A percentile compares a stretch with the other conserved stretches of the same genome.
Evolutionary conservation across 2,329 filamentous ascomycete species (phyloP).

Genomic region (Exophiala lecanii-corni): DNA sequence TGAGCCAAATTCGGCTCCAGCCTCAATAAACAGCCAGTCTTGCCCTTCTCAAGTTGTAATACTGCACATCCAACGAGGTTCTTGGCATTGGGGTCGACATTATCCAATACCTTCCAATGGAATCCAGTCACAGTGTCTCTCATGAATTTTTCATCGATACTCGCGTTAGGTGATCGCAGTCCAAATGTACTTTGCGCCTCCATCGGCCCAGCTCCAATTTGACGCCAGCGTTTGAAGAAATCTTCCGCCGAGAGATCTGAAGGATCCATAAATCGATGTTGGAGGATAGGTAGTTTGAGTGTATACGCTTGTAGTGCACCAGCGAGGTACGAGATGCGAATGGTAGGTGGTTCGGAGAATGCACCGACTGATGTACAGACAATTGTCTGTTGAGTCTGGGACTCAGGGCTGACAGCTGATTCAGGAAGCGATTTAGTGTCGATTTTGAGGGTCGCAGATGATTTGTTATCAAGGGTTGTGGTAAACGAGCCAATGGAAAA

Average conservation of each 20-base stretch:
- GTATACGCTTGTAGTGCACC: conserved; percentile 90
- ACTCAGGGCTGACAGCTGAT: conserved; percentile 66
- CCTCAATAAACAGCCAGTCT: conserved; percentile 88
- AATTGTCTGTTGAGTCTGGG: conserved; percentile 86
- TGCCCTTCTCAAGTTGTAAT: conserved; percentile 73
- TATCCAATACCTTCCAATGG: conserved; percentile 78
- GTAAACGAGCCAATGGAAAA: conserved; percentile 85
- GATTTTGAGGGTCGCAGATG: conserved; percentile 66
- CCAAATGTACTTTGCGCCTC: conserved; percentile 84
- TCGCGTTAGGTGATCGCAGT: conserved; percentile 48
- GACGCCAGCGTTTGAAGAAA: conserved; percentile 99
- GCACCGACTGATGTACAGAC: conserved; percentile 85
- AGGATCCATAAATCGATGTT: conserved; percentile 96
- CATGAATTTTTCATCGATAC: conserved; percentile 68
- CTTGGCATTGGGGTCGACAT: conserved; percentile 85
- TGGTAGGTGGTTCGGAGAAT: conserved; percentile 80
- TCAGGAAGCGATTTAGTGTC: conserved; percentile 88
- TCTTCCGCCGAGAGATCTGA: conserved; percentile 83
- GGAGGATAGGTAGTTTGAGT: conserved; percentile 77
- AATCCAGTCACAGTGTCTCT: conserved; percentile 69
- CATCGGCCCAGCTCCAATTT: conserved; percentile 82
- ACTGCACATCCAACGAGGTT: conserved; percentile 88
- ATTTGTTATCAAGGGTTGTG: conserved; percentile 76
- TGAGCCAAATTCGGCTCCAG: conserved; percentile 91
- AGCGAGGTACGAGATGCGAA: conserved; percentile 89